Evolutionary conservation across 495 filamentous ascomycete genomes (phyloP), one percentile per base, ranked within the genome.

Genomic region (Trichoderma gamsii): DNA sequence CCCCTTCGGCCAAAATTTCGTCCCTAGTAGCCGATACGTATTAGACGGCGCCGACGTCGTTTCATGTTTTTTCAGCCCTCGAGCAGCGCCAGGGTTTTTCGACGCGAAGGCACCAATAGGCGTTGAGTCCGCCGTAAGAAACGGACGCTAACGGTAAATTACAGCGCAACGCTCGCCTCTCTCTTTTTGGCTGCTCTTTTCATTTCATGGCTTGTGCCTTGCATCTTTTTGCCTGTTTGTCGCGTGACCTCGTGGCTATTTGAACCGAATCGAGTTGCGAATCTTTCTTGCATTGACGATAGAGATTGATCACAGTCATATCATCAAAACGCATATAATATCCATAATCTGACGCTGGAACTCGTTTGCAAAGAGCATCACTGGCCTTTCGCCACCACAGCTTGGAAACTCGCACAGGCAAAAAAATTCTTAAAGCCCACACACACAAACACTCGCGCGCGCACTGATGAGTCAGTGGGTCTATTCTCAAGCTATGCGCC

Each of bases 91-190:
- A 61, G 56, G 25, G 56, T 61, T 61, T 61, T 61, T 25, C 2
- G 56, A 16, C 29, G 25, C 23, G 23, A 61, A 32, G 56, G 29
- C 56, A 25, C 56, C 56, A 61, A 61, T 61, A 13, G n/a, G 25
- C 23, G 25, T 32, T 21, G 23, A 32, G 56, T 11, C 8, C 11
- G 56, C 56, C 56, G 56, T 61, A 61, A 61, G 56, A 61, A 61
- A 61, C 56, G 56, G 56, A 61, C 56, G 56, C 56, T 61, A 29
- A 61, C 56, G 27, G 56, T 61, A 61, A 61, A 61, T 61, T 61
- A 61, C 56, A 32, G 27, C 56, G 56, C 56, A 61, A 61, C 23
- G 21, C 23, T 16, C 15, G 11, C 2, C 11, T 27, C 25, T 32
- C 35, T 38, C 35, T 35, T 2, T 61, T 11, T 12, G 9, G 56